A percentile compares a stretch with the other conserved stretches of the same genome.
phyloP scores from a whole-genome alignment of 306 rosid genomes.

The Trichosanthes truncata region DNA sequence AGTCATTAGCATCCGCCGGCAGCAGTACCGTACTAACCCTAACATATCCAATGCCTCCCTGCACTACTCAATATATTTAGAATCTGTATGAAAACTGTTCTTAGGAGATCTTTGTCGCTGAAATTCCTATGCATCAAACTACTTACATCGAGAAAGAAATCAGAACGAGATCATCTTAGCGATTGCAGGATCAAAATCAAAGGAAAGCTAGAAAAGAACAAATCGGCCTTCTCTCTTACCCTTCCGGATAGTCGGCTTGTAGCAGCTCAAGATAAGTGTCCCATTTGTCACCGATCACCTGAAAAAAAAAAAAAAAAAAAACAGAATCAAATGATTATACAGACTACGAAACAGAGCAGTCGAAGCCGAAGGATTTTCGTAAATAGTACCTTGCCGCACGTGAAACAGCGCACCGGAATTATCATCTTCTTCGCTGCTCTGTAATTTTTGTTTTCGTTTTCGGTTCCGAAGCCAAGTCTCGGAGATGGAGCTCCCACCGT shows the following conservation, averaged over 20 bases:
- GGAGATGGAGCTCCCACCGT: background rate
- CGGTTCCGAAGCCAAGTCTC: background rate
- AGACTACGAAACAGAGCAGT: background rate
- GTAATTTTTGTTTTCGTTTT: background rate
- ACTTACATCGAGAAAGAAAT: background rate
- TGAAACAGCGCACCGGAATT: slow-evolving; percentile 8
- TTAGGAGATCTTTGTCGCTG: no score
- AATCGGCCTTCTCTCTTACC: background rate
- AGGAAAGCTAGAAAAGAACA: no score
- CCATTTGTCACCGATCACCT: slow-evolving; percentile 2
- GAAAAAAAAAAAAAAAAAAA: background rate
- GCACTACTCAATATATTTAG: no score
- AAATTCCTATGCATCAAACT: no score
- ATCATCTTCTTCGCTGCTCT: background rate
- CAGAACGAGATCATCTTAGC: background rate
- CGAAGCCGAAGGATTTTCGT: background rate
- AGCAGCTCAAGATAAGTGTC: background rate
- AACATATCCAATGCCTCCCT: background rate
- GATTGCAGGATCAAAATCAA: no score
- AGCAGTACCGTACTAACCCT: slow-evolving; percentile 81
- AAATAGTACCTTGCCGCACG: slow-evolving; percentile 6
- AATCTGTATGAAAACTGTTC: no score
- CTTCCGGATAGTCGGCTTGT: background rate
- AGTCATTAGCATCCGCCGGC: slow-evolving; percentile 94
- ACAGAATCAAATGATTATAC: background rate